Percentiles rank a stretch among this genome's conserved stretches.
These are phyloP conservation scores for Exserohilum rostratum DNA, from an alignment of 2,329 filamentous ascomycete genomes.

Conservation along the genomic window DNA sequence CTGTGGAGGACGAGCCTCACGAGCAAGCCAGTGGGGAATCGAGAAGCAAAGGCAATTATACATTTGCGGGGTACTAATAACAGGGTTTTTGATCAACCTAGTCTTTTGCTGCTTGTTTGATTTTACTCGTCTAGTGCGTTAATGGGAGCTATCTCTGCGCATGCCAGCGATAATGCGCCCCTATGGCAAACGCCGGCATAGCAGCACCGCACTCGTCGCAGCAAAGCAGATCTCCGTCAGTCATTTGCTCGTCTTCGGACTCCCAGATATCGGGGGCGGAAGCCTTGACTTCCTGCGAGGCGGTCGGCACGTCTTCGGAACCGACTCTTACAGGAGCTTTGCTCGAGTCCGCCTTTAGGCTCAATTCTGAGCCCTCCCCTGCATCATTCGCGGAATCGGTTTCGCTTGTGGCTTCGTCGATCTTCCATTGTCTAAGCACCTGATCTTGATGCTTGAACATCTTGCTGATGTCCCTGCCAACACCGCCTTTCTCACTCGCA, in stretches of 20 bases:
- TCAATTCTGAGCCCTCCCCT: not conserved
- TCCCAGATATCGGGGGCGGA: conserved; percentile 29
- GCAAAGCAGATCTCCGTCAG: conserved; percentile 39
- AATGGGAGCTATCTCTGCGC: conserved; percentile 33
- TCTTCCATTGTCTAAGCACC: conserved; percentile 66
- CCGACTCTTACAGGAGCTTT: conserved; percentile 17
- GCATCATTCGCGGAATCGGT: not conserved
- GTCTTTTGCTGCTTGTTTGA: not conserved
- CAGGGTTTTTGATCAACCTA: not conserved
- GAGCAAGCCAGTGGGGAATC: not conserved
- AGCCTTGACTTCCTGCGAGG: conserved; percentile 28
- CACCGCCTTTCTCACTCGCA: conserved; percentile 52
- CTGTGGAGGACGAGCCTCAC: not conserved
- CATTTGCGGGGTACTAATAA: not conserved
- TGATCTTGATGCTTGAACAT: conserved; percentile 83
- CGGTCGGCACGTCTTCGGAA: conserved; percentile 42
- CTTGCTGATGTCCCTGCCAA: conserved; percentile 74
- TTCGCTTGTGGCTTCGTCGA: not conserved
- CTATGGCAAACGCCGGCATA: conserved; percentile 64
- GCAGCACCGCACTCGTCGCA: conserved; percentile 60
- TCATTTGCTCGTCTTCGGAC: conserved; percentile 44
- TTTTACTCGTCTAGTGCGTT: not conserved
- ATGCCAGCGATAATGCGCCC: conserved; percentile 64
- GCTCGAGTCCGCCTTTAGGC: not conserved
- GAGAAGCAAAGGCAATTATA: no score